Evolutionary conservation across 352 stramenopile genomes (phyloP).

Genomic region (Pythium pyrilobum): DNA sequence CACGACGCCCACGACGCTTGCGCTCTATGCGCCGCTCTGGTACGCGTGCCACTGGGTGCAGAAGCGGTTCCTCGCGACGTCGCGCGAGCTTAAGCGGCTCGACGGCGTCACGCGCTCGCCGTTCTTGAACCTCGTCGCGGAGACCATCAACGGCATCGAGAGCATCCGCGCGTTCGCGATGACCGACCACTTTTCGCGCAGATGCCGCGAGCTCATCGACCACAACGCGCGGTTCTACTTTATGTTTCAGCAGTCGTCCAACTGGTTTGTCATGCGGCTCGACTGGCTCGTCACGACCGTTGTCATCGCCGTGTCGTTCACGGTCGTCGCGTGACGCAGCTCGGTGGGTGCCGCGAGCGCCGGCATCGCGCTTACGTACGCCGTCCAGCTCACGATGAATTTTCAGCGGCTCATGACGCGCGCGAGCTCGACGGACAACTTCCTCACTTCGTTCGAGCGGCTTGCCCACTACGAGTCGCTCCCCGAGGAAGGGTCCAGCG

Average conservation of each 20-base stretch:
- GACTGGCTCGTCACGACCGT: slow-evolving; percentile 34
- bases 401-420: slow-evolving; percentile 16
- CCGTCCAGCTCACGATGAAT: slow-evolving; percentile 76
- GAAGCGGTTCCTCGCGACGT: slow-evolving; percentile 70
- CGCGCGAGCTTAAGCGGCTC: slow-evolving; percentile 89
- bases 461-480: slow-evolving; percentile 18
- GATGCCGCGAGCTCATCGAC: slow-evolving; percentile 24
- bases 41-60: slow-evolving; percentile 35
- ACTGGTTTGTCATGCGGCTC: slow-evolving; percentile 35
- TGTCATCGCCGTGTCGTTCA: slow-evolving; percentile 20
- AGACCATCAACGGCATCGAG: slow-evolving; percentile 88
- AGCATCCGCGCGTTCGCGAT: slow-evolving; percentile 80
- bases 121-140: slow-evolving; percentile 87
- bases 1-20: slow-evolving; percentile 41
- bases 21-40: slow-evolving; percentile 40
- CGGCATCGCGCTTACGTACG: slow-evolving; percentile 88
- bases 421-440: slow-evolving; percentile 20
- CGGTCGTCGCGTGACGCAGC: slow-evolving; percentile 10
- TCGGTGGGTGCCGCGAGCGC: slow-evolving; percentile 30
- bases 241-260: slow-evolving; percentile 16
- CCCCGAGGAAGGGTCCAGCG: slow-evolving; percentile 9
- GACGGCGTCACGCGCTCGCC: slow-evolving; percentile 83
- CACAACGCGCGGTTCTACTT: slow-evolving; percentile 37
- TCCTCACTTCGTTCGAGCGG: slow-evolving; percentile 27
- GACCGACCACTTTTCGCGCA: slow-evolving; percentile 10